These are phyloP conservation scores for Fusarium multiceps DNA, from an alignment of 2,329 filamentous ascomycete species.

Conservation along the genomic window DNA sequence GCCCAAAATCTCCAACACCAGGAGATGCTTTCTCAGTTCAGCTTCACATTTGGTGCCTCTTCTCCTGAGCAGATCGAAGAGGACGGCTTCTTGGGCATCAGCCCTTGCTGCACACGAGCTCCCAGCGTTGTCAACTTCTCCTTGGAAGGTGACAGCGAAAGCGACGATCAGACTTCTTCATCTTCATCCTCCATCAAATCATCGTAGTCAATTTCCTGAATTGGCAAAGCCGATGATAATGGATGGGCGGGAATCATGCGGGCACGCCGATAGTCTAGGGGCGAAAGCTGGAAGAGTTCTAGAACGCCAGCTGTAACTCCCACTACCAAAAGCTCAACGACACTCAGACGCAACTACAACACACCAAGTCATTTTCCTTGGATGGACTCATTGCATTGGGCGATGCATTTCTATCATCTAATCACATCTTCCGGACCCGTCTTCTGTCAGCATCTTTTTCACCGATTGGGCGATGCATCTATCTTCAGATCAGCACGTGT, in stretches of 20 bases:
- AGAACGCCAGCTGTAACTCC: constrained; percentile 25
- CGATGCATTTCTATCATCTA: constrained; percentile 11
- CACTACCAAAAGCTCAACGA: constrained; percentile 15
- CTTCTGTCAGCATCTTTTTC: constrained; percentile 13
- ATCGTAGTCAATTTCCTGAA: constrained; percentile 37
- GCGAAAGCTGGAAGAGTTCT: constrained; percentile 34
- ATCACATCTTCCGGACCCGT: constrained; percentile 12
- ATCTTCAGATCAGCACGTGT: constrained; percentile 27
- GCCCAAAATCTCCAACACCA: constrained; percentile 60
- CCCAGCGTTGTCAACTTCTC: constrained; percentile 51
- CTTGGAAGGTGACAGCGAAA: constrained; percentile 38
- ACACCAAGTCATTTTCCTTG: constrained; percentile 15
- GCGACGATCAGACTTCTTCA: constrained; percentile 37
- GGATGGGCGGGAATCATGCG: constrained; percentile 37
- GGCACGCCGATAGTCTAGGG: constrained; percentile 25
- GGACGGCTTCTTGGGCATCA: constrained; percentile 53
- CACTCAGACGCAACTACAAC: constrained; percentile 3
- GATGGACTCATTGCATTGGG: constrained; percentile 13
- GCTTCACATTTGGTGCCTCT: constrained; percentile 58
- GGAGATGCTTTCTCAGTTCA: constrained; percentile 59
- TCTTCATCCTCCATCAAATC: constrained; percentile 38
- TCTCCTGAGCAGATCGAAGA: constrained; percentile 50
- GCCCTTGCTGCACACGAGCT: constrained; percentile 58
- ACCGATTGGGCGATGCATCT: constrained; percentile 20
- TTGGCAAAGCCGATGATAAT: constrained; percentile 32